Percentiles rank a stretch among this genome's conserved stretches.
phyloP scores from a whole-genome alignment of 192 early-diverging fungal genomes.

The Mortierella hygrophila region DNA sequence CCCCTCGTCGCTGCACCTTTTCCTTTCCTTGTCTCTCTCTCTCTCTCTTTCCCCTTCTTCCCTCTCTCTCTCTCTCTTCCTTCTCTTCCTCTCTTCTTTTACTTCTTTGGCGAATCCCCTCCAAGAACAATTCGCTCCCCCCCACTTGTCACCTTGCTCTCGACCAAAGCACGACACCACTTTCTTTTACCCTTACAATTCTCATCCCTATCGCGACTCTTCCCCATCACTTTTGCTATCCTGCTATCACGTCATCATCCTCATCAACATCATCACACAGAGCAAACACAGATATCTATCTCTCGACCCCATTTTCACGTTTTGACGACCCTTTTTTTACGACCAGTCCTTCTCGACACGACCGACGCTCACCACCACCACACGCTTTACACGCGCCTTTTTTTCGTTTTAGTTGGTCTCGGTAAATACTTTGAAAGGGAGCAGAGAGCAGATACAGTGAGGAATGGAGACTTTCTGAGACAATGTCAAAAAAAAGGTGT shows the following conservation, averaged over 20 bases:
- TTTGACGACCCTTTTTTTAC: constrained; percentile 5
- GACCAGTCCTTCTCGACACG: background rate
- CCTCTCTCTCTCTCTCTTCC: constrained; percentile 46
- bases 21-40: constrained; percentile 8
- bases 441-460: background rate
- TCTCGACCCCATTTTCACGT: background rate
- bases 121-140: background rate
- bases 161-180: background rate
- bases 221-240: background rate
- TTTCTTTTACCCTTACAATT: background rate
- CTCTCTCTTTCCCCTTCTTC: background rate
- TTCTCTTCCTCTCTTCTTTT: constrained; percentile 42
- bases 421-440: background rate
- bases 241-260: background rate
- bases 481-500: no score
- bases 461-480: background rate
- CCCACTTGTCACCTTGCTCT: background rate
- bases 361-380: background rate
- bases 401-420: background rate
- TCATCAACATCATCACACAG: background rate
- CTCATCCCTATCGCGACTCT: background rate
- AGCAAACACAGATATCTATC: background rate
- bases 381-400: background rate
- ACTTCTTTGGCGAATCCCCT: background rate
- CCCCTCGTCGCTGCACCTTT: background rate